Percentiles rank a stretch among this genome's conserved stretches.
Conservation (phyloP, 2,329 filamentous ascomycete species). For the Colletotrichum graminicola region DNA sequence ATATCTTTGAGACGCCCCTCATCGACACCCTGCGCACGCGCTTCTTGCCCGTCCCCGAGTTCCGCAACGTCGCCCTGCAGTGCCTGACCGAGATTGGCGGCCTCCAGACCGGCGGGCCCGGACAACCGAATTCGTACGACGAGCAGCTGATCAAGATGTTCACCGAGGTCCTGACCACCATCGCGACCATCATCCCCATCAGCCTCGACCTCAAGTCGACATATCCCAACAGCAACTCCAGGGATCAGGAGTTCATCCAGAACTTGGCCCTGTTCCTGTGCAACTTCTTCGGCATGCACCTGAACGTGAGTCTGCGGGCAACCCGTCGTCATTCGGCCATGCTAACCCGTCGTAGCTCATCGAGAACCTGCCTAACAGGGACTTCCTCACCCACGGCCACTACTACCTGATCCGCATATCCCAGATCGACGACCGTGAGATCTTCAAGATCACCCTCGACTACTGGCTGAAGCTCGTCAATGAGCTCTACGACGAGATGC, state of each 20-base stretch:
- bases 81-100: constrained; percentile 97
- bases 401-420: constrained; percentile 99
- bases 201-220: constrained; percentile 91
- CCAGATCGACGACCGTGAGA: constrained; percentile 97
- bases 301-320: constrained; percentile 69
- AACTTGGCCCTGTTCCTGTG: constrained; percentile 95
- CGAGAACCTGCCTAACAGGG: constrained; percentile 93
- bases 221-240: constrained; percentile 90
- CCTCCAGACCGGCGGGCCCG: constrained; percentile 82
- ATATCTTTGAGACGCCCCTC: constrained; percentile 97
- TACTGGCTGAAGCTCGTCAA: constrained; percentile 99
- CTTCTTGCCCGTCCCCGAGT: constrained; percentile 93
- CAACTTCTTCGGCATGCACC: constrained; percentile 95
- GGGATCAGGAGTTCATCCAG: constrained; percentile 97
- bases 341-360: constrained; percentile 72
- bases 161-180: constrained; percentile 92
- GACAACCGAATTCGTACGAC: constrained; percentile 80
- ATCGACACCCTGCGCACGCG: constrained; percentile 94
- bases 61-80: constrained; percentile 96
- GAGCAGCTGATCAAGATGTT: constrained; percentile 99
- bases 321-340: constrained; percentile 38
- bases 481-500: constrained; percentile 99
- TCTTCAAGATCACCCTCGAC: constrained; percentile 99
- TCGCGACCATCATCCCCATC: constrained; percentile 92
- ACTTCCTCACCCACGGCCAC: constrained; percentile 95